Conservation (phyloP, 2,329 filamentous ascomycete species). For the Aspergillus hortae region DNA sequence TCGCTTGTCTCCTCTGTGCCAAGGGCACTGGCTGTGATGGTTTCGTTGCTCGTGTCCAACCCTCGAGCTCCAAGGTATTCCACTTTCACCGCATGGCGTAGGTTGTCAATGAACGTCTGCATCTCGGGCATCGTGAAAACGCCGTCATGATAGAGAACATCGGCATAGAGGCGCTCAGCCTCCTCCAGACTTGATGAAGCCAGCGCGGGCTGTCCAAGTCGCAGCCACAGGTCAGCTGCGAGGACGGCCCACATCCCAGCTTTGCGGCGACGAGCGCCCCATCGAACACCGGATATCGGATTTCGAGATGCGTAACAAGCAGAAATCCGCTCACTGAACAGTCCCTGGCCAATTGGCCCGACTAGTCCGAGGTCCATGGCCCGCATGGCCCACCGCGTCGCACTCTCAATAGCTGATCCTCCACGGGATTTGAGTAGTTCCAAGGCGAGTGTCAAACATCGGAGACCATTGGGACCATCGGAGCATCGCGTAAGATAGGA, state of each 20-base stretch:
- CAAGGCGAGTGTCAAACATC: constrained; percentile 70
- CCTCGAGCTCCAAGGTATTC: constrained; percentile 42
- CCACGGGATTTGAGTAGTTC: constrained; percentile 81
- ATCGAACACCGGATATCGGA: constrained; percentile 62
- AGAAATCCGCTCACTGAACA: constrained; percentile 81
- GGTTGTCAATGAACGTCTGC: constrained; percentile 44
- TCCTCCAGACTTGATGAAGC: constrained; percentile 74
- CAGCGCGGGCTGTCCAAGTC: constrained; percentile 70
- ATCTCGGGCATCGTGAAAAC: constrained; percentile 51
- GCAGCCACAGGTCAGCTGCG: constrained; percentile 79
- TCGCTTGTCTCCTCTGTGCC: constrained; percentile 49
- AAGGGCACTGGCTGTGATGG: constrained; percentile 25
- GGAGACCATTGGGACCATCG: constrained; percentile 73
- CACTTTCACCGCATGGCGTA: constrained; percentile 41
- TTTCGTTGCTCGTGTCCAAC: constrained; percentile 29
- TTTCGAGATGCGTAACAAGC: constrained; percentile 75
- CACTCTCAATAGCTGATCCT: constrained; percentile 77
- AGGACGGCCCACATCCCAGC: constrained; percentile 85
- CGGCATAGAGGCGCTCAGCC: constrained; percentile 55
- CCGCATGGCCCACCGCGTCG: constrained; percentile 77
- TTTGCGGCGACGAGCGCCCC: constrained; percentile 74
- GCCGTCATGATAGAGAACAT: constrained; percentile 37
- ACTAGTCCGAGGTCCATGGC: constrained; percentile 75
- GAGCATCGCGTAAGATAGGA: constrained; percentile 85
- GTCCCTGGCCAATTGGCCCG: constrained; percentile 70